Conservation (phyloP, 345 rosid genomes). For the Litchi chinensis region DNA sequence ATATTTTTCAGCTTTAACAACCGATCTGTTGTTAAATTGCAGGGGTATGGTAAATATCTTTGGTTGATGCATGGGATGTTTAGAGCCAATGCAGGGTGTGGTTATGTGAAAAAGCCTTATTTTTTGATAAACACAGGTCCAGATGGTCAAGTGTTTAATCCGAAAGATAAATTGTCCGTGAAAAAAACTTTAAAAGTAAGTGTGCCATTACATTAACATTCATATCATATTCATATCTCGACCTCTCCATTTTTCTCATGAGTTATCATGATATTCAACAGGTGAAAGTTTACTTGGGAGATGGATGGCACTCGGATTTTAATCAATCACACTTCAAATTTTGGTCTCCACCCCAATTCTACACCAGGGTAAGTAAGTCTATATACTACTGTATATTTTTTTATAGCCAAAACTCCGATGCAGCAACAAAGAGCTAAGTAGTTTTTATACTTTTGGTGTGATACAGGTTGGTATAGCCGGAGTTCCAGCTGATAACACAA, state of each 20-base stretch:
- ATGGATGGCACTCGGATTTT: slow-evolving; percentile 68
- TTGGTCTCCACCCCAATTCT: slow-evolving; percentile 73
- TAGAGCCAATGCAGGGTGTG: slow-evolving; percentile 67
- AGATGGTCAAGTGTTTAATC: slow-evolving; percentile 44
- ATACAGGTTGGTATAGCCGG: slow-evolving; percentile 74
- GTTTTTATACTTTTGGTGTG: not conserved
- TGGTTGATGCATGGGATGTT: slow-evolving; percentile 90
- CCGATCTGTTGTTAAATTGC: not conserved
- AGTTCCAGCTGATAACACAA: slow-evolving; percentile 52
- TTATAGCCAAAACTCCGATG: not conserved
- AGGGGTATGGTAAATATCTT: slow-evolving; percentile 76
- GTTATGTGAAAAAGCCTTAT: slow-evolving; percentile 70
- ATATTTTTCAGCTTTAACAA: not conserved
- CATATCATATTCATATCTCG: not conserved
- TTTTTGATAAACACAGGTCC: slow-evolving; percentile 47
- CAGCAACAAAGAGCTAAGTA: not conserved
- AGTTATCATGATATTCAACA: slow-evolving; percentile 1
- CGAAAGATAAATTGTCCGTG: slow-evolving; percentile 39
- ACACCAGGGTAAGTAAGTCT: slow-evolving; percentile 58
- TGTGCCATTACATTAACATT: not conserved
- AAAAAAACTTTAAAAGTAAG: slow-evolving; percentile 57
- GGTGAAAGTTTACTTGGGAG: slow-evolving; percentile 72
- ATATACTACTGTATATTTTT: not conserved
- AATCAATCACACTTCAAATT: slow-evolving; percentile 46
- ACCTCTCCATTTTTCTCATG: not conserved